phyloP scores from a whole-genome alignment of 2,329 filamentous ascomycete genomes.

The Alternaria metachromatica region DNA sequence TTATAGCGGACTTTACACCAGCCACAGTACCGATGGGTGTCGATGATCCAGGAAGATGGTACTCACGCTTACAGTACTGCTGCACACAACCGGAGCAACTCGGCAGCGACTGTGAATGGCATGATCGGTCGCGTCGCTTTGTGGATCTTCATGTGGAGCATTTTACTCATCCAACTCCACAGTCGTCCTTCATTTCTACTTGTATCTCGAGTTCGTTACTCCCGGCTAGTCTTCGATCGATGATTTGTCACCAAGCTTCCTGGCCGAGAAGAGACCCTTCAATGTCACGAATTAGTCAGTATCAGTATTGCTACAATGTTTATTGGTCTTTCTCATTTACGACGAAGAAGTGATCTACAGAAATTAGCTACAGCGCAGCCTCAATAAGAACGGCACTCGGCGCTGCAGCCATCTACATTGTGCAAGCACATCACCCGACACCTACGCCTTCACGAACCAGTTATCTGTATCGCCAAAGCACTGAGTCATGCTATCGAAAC shows the following conservation, averaged over 20 bases:
- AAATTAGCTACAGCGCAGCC: background rate
- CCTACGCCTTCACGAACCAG: background rate
- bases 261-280: background rate
- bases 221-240: background rate
- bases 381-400: background rate
- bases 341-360: background rate
- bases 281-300: background rate
- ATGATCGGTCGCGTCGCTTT: background rate
- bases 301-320: background rate
- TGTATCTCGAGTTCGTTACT: background rate
- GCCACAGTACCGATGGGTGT: background rate
- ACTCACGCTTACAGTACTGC: background rate
- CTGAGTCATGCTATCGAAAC: background rate
- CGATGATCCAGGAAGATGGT: background rate
- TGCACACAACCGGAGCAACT: background rate
- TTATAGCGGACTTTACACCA: background rate
- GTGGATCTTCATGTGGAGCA: background rate
- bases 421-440: background rate
- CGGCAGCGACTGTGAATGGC: background rate
- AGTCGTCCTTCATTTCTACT: background rate
- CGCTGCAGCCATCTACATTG: background rate
- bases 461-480: background rate
- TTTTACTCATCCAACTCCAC: background rate
- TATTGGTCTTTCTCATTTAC: background rate
- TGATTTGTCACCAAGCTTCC: background rate